phyloP scores from a whole-genome alignment of 257 asterid species.

The Gentiana dahurica region DNA sequence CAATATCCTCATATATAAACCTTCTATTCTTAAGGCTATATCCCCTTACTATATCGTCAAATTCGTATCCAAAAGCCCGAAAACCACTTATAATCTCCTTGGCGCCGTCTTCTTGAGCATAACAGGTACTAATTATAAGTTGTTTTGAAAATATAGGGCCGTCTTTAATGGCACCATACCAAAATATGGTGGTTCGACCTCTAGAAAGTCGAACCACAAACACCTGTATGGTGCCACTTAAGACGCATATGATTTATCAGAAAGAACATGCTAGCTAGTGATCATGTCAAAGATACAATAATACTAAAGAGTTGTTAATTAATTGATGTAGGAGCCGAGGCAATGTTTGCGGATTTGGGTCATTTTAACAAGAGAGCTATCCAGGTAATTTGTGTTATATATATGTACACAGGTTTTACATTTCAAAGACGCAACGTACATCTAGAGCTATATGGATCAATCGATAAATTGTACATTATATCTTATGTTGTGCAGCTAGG shows the following conservation, averaged over 20 bases:
- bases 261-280: too few relatives aligned
- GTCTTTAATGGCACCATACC: too few relatives aligned
- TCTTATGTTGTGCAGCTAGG: conserved; percentile 31
- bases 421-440: too few relatives aligned
- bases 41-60: conserved; percentile 49
- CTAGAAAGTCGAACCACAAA: too few relatives aligned
- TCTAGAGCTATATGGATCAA: too few relatives aligned
- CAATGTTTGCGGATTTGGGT: conserved; percentile 79
- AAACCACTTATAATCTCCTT: conserved; percentile 43
- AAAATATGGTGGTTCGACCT: too few relatives aligned
- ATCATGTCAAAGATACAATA: too few relatives aligned
- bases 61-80: conserved; percentile 31
- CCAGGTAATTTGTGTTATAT: conserved; percentile 23
- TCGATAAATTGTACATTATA: not conserved
- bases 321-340: conserved; percentile 47
- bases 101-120: conserved; percentile 63
- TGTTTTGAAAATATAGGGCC: too few relatives aligned
- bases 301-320: too few relatives aligned
- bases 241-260: too few relatives aligned
- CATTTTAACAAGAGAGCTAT: conserved; percentile 63
- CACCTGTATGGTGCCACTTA: too few relatives aligned
- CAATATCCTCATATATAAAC: conserved; percentile 36
- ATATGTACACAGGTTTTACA: not conserved
- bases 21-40: conserved; percentile 38
- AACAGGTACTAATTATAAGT: conserved; percentile 24